A percentile compares a stretch with the other conserved stretches of the same genome.
These are phyloP conservation scores for Massariosphaeria phaeospora DNA, from an alignment of 495 filamentous ascomycete genomes.

Conservation along the genomic window DNA sequence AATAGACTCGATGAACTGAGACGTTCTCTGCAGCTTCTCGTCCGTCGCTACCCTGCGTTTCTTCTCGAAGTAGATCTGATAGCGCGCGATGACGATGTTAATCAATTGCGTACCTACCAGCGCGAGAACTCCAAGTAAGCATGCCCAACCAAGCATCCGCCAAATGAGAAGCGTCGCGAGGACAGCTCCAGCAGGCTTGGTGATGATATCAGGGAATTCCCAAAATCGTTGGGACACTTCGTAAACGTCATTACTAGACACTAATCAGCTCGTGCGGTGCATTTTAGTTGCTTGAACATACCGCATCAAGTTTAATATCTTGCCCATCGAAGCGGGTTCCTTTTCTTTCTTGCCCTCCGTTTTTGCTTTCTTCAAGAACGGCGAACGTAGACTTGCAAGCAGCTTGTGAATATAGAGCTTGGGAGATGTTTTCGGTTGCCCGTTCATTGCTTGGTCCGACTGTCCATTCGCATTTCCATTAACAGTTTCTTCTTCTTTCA, in stretches of 20 bases:
- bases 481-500: neutral
- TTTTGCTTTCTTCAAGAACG: conserved; percentile 12
- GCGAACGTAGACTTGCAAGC: neutral
- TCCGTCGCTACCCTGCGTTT: conserved; percentile 64
- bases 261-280: neutral
- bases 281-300: conserved; percentile 19
- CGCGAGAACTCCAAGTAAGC: conserved; percentile 63
- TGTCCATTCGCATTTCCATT: conserved; percentile 7
- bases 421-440: neutral
- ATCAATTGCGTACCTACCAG: conserved; percentile 59
- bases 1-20: conserved; percentile 77
- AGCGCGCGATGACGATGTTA: conserved; percentile 58
- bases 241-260: conserved; percentile 60
- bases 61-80: conserved; percentile 58
- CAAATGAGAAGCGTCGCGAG: conserved; percentile 66
- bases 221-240: conserved; percentile 78
- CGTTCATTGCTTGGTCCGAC: conserved; percentile 18
- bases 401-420: neutral
- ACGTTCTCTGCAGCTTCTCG: conserved; percentile 63
- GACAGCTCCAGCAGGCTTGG: conserved; percentile 61
- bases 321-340: conserved; percentile 70
- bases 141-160: conserved; percentile 72
- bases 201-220: conserved; percentile 66
- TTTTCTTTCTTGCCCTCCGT: conserved; percentile 37
- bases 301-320: conserved; percentile 76